Conservation (phyloP, 176 grass and related monocot genomes). For the Juncus inflexus region DNA sequence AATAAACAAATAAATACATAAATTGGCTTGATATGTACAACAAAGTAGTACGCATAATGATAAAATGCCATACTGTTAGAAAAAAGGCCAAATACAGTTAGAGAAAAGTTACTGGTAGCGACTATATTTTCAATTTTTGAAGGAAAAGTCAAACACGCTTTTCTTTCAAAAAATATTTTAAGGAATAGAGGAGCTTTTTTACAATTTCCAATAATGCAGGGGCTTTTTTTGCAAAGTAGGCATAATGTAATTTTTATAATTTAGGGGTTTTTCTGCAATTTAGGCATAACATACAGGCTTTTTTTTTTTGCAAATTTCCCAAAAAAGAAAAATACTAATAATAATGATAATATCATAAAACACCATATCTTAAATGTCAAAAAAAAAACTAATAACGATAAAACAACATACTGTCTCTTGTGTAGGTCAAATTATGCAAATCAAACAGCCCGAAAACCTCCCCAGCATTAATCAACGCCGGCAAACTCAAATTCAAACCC, state of each 20-base stretch:
- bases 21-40: constrained; percentile 7
- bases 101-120: background rate
- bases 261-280: background rate
- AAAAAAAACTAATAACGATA: constrained; percentile 8
- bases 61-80: background rate
- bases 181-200: no score
- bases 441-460: constrained; percentile 88
- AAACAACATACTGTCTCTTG: constrained; percentile 56
- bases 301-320: background rate
- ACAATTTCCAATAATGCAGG: no score
- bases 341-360: background rate
- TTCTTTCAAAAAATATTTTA: no score
- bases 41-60: background rate
- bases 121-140: no score
- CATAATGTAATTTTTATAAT: background rate
- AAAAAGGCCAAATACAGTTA: background rate
- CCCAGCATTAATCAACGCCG: constrained; percentile 84
- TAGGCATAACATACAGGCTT: no score
- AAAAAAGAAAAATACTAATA: background rate
- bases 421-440: constrained; percentile 50
- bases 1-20: background rate
- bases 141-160: no score
- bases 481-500: constrained; percentile 37
- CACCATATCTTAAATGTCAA: background rate
- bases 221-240: background rate